Base-by-base conservation (phyloP, 768 basidiomycete species). In the Lactifluus hygrophoroides region DNA sequence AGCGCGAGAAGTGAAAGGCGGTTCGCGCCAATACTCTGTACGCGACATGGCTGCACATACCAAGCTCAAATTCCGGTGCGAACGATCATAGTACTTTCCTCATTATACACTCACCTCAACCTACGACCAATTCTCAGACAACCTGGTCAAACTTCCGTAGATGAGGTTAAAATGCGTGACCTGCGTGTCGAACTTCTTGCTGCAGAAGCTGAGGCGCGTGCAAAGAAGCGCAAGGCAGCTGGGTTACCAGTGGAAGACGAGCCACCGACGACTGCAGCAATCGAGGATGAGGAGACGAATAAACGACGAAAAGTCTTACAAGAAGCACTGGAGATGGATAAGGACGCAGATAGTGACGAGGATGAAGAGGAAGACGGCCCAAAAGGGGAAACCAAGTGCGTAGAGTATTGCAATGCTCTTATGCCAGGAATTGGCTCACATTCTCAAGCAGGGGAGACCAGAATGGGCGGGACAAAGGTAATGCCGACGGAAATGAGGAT, bases 41-140 rank as follows among this genome's bases (percentile, higher is more conserved):
- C 83, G 90, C 61, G 93, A 96, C 70, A 88, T 97, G 82, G 91
- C 95, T 6, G 79, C 91, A 2, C 90, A 97, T 71, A 99, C 95
- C 1, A 95, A 96, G 73, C 87, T 99, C 66, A 99, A 99, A 76
- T 99, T 99, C 74, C 85, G 95, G 85, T 90, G 58, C 55, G 80
- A 21, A 16, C 27, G 17, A 11, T 5, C 32, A 10, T 16, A 19
- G 30, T 35, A 28, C 45, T 46, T 8, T 23, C 37, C 53, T 54
- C 30, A 25, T 5, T 5, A 4, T 10, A 32, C 17, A 23, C 21
- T 52, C 35, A 30, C 47, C 35, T 19, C 5, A n/a, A 28, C 17
- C 46, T 14, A 21, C 28, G 2, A 19, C 17, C 10, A 5, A 4
- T n/a, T n/a, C 49, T 32, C 61, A 89, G 88, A 30, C 93, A 96